phyloP scores from a whole-genome alignment of 1,139 yeast genomes.

The Hyphopichia buzzinii region DNA sequence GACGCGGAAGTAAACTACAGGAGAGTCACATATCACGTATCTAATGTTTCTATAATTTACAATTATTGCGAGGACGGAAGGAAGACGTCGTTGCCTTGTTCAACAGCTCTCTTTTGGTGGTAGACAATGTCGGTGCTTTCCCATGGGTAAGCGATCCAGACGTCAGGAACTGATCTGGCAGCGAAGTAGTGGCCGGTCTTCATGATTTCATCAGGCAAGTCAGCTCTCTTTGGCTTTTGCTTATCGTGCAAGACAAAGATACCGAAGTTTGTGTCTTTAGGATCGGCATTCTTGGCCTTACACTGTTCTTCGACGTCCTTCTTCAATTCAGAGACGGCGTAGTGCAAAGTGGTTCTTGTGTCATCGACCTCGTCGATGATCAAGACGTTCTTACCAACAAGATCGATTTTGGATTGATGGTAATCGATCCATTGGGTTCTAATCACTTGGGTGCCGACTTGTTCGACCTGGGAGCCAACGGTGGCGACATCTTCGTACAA shows the following conservation, averaged over 20 bases:
- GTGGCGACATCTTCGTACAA: constrained; percentile 80
- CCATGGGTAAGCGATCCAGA: constrained; percentile 99
- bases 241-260: constrained; percentile 94
- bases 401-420: constrained; percentile 56
- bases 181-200: constrained; percentile 75
- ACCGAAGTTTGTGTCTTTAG: constrained; percentile 70
- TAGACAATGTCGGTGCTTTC: constrained; percentile 85
- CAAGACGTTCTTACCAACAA: constrained; percentile 77
- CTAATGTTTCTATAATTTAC: not conserved
- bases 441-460: constrained; percentile 79
- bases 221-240: constrained; percentile 82
- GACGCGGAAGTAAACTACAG: too few species aligned
- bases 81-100: constrained; percentile 62
- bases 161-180: constrained; percentile 86
- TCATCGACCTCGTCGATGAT: constrained; percentile 96
- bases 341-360: constrained; percentile 91
- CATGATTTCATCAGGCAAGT: constrained; percentile 64
- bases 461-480: constrained; percentile 57
- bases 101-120: constrained; percentile 78
- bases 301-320: constrained; percentile 72
- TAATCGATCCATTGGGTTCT: constrained; percentile 97
- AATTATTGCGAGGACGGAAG: constrained; percentile 31
- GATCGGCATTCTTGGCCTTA: constrained; percentile 44
- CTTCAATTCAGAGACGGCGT: constrained; percentile 82
- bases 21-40: not conserved